A percentile compares a stretch with the other conserved stretches of the same genome.
These are phyloP conservation scores for Sugiyamaella lignohabitans DNA, from an alignment of 805 yeast genomes.

Conservation along the genomic window DNA sequence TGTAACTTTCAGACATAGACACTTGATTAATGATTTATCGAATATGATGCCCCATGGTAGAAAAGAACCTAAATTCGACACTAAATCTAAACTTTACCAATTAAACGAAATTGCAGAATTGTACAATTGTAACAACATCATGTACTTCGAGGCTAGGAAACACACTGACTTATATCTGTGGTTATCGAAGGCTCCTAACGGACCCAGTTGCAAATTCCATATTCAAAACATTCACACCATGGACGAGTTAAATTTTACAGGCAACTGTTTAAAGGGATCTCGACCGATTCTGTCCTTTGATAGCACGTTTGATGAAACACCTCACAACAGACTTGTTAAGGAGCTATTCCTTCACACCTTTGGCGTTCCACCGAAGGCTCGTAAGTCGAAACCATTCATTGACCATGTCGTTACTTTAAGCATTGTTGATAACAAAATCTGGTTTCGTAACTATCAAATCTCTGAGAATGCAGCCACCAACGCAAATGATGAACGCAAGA, in stretches of 20 bases:
- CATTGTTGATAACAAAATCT: constrained; percentile 85
- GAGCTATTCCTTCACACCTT: constrained; percentile 76
- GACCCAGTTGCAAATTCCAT: constrained; percentile 92
- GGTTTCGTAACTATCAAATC: constrained; percentile 95
- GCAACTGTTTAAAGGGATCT: constrained; percentile 92
- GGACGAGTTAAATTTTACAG: constrained; percentile 93
- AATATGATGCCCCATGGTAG: constrained; percentile 86
- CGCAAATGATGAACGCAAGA: constrained; percentile 15
- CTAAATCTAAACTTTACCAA: constrained; percentile 80
- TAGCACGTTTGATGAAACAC: constrained; percentile 58
- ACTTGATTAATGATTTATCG: constrained; percentile 74
- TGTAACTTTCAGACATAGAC: constrained; percentile 90
- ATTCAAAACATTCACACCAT: constrained; percentile 92
- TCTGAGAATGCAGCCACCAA: constrained; percentile 50
- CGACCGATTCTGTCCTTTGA: constrained; percentile 92
- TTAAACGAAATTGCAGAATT: constrained; percentile 94
- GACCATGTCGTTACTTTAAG: constrained; percentile 94
- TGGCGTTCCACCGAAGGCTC: constrained; percentile 92
- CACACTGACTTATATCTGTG: constrained; percentile 92
- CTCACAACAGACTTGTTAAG: constrained; percentile 69
- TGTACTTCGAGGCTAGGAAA: constrained; percentile 93
- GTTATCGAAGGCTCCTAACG: constrained; percentile 95
- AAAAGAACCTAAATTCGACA: constrained; percentile 93
- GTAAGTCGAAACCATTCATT: constrained; percentile 88
- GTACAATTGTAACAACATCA: constrained; percentile 91